Conservation (phyloP, 768 basidiomycete species). For the Termitomyces titanicus region DNA sequence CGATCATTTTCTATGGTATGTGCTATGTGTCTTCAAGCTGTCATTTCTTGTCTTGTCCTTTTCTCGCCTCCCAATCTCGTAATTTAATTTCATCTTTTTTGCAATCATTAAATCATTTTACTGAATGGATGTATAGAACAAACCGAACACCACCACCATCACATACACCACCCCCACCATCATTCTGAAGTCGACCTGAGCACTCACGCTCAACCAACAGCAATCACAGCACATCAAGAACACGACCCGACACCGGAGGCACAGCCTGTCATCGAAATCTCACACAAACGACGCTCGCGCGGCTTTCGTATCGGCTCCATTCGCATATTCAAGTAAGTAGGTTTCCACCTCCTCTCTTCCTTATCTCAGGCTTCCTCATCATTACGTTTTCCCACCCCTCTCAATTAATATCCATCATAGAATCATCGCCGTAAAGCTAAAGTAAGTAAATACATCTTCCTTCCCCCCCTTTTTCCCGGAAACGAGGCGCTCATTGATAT, state of each 20-base stretch:
- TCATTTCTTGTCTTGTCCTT: background rate
- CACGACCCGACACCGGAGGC: background rate
- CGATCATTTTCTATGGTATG: slow-evolving; percentile 29
- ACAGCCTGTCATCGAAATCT: slow-evolving; percentile 9
- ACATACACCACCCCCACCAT: slow-evolving; percentile 2
- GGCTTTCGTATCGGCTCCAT: slow-evolving; percentile 15
- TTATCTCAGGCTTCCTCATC: background rate
- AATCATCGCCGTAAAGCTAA: slow-evolving; percentile 19
- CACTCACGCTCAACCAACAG: background rate
- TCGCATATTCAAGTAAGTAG: slow-evolving; percentile 17
- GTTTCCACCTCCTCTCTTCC: background rate
- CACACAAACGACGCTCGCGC: slow-evolving; percentile 11
- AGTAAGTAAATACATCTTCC: slow-evolving; percentile 5
- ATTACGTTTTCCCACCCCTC: slow-evolving; percentile 4
- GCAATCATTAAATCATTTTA: background rate
- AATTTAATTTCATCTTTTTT: background rate
- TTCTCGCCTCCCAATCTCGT: background rate
- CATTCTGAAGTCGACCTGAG: slow-evolving; percentile 1
- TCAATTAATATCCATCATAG: background rate
- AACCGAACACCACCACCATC: slow-evolving; percentile 12
- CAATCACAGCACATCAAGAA: background rate
- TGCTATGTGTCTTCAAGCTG: background rate
- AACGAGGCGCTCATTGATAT: background rate
- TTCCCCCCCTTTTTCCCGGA: background rate
- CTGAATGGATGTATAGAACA: slow-evolving; percentile 3